A percentile compares a stretch with the other conserved stretches of the same genome.
Conservation (phyloP, 2,329 filamentous ascomycete species). For the Mariannaea sp. region DNA sequence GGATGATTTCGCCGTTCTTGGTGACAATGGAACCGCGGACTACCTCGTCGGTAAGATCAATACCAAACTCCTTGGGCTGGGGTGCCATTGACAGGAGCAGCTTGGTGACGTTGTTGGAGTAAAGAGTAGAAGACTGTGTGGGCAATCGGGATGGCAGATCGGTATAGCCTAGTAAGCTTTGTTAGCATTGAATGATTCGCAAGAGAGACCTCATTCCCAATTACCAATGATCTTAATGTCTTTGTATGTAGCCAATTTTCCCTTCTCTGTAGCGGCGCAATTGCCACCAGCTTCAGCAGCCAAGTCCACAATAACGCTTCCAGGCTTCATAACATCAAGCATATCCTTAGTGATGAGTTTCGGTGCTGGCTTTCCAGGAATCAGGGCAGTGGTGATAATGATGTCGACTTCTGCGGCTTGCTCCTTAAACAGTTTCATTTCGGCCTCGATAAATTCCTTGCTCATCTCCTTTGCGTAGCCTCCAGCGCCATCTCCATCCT, state of each 20-base stretch:
- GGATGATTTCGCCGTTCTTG: slow-evolving; percentile 74
- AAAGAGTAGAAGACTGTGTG: slow-evolving; percentile 86
- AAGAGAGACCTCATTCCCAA: slow-evolving; percentile 31
- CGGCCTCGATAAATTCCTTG: slow-evolving; percentile 88
- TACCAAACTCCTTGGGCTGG: slow-evolving; percentile 76
- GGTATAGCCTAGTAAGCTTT: slow-evolving; percentile 67
- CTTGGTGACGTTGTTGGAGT: slow-evolving; percentile 94
- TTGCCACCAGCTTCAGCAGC: slow-evolving; percentile 89
- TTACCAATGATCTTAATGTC: slow-evolving; percentile 83
- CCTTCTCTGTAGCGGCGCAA: slow-evolving; percentile 78
- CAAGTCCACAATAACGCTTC: slow-evolving; percentile 85
- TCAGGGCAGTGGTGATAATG: slow-evolving; percentile 89
- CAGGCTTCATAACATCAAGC: slow-evolving; percentile 85
- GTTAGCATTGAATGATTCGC: slow-evolving; percentile 29
- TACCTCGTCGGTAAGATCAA: slow-evolving; percentile 83
- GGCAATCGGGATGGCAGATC: slow-evolving; percentile 85
- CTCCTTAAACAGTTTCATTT: slow-evolving; percentile 90
- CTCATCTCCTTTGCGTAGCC: slow-evolving; percentile 96
- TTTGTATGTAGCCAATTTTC: slow-evolving; percentile 71
- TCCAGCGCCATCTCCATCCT: slow-evolving; percentile 82
- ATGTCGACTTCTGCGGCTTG: slow-evolving; percentile 90
- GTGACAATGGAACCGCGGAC: slow-evolving; percentile 85
- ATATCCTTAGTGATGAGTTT: slow-evolving; percentile 82
- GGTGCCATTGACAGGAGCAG: slow-evolving; percentile 82
- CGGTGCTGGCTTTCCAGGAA: slow-evolving; percentile 81